A percentile compares a stretch with the other conserved stretches of the same genome.
phyloP scores from a whole-genome alignment of 2,329 filamentous ascomycete species.

The Fusarium piperis region DNA sequence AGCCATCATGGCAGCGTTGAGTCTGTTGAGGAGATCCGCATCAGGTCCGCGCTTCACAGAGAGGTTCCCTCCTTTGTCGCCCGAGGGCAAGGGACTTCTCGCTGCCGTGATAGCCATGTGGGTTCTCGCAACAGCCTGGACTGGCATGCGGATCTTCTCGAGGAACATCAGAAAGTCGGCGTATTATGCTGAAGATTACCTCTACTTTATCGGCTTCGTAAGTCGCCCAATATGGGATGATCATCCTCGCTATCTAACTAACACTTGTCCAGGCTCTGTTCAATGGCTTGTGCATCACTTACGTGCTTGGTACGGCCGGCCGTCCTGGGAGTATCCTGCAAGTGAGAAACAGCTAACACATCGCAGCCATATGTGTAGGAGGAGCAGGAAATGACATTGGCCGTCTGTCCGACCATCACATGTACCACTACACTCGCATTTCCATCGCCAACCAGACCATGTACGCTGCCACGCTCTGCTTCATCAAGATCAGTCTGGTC shows the following conservation, averaged over 20 bases:
- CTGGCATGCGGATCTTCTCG: neutral
- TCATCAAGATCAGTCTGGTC: constrained; percentile 22
- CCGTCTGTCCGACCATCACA: neutral
- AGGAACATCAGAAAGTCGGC: neutral
- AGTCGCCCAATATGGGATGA: neutral
- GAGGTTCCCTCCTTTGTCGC: neutral
- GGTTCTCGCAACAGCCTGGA: neutral
- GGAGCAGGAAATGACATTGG: neutral
- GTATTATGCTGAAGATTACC: neutral
- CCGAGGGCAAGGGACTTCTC: neutral
- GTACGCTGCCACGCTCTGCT: constrained; percentile 15
- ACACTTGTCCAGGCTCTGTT: neutral
- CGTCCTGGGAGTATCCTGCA: neutral
- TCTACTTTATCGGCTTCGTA: neutral
- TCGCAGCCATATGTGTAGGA: neutral
- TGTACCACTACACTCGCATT: neutral
- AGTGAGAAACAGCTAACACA: neutral
- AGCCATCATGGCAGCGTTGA: neutral
- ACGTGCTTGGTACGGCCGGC: neutral
- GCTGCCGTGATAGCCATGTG: neutral
- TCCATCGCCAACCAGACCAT: constrained; percentile 16
- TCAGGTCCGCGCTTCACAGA: neutral
- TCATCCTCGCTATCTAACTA: neutral
- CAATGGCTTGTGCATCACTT: neutral
- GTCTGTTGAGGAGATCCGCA: neutral